Percentiles rank a stretch among this genome's conserved stretches.
Evolutionary conservation across 1,284 basidiomycete genomes (phyloP).

Genomic region (Apiotrichum mycotoxinovorans): DNA sequence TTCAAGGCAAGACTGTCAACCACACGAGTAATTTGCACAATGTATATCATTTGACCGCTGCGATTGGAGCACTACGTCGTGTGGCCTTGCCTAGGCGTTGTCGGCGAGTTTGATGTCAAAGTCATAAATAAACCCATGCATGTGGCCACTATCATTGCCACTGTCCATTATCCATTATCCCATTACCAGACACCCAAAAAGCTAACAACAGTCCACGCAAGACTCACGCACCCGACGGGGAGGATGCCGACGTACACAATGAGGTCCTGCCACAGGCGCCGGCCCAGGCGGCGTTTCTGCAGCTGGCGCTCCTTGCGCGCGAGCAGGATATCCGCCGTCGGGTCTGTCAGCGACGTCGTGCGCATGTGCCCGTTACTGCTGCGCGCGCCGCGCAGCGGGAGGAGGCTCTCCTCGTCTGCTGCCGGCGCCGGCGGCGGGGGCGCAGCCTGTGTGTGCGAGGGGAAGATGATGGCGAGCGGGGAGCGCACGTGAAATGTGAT

Average conservation of each 20-base stretch:
- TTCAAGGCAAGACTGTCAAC: neutral
- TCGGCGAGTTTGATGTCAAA: too few species aligned
- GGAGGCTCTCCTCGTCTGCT: neutral
- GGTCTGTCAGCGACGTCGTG: constrained; percentile 34
- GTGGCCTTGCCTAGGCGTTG: too few species aligned
- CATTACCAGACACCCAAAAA: constrained; percentile 42
- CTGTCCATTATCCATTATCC: too few species aligned
- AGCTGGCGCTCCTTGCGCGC: constrained; percentile 50
- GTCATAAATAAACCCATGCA: too few species aligned
- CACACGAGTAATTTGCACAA: neutral
- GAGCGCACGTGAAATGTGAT: constrained; percentile 51
- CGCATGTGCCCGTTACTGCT: constrained; percentile 23
- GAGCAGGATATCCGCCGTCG: constrained; percentile 45
- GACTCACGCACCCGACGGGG: constrained; percentile 40
- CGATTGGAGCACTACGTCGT: too few species aligned
- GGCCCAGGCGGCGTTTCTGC: constrained; percentile 47
- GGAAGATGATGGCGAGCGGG: constrained; percentile 51
- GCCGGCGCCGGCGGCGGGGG: constrained; percentile 11
- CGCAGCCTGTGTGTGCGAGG: constrained; percentile 10
- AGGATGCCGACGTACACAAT: constrained; percentile 51
- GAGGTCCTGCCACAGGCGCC: constrained; percentile 51
- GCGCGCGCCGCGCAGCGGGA: neutral
- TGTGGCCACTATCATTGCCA: too few species aligned
- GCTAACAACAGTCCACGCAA: constrained; percentile 44
- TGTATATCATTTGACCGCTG: neutral